Evolutionary conservation across 768 basidiomycete genomes (phyloP).

Genomic region (Macrolepiota albuminosa): DNA sequence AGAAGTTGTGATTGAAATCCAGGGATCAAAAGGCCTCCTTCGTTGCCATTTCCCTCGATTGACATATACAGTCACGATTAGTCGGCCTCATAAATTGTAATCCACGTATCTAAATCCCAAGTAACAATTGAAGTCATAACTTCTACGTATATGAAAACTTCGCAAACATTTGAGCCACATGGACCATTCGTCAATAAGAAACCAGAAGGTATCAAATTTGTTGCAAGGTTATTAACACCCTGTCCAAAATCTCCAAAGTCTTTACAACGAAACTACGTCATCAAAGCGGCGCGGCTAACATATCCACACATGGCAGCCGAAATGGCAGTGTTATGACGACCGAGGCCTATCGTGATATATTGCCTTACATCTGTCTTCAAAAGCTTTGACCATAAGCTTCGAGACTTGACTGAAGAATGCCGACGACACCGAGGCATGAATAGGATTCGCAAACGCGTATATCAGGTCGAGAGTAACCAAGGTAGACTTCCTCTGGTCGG

Average conservation of each 20-base stretch:
- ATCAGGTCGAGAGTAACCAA: constrained; percentile 79
- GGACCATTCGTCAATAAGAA: not conserved
- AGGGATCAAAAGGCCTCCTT: constrained; percentile 32
- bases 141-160: not conserved
- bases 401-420: constrained; percentile 86
- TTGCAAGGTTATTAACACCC: not conserved
- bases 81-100: constrained; percentile 11
- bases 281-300: not conserved
- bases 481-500: constrained; percentile 43
- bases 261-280: not conserved
- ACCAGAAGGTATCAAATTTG: not conserved
- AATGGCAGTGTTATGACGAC: constrained; percentile 2
- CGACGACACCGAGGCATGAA: constrained; percentile 79
- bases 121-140: not conserved
- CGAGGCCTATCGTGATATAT: constrained; percentile 54
- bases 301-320: not conserved
- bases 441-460: constrained; percentile 83
- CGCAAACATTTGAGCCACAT: not conserved
- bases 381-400: constrained; percentile 86
- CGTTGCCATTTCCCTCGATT: constrained; percentile 53
- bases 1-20: constrained; percentile 45
- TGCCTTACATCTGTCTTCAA: constrained; percentile 76
- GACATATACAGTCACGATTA: constrained; percentile 27
- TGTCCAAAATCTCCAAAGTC: not conserved
- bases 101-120: not conserved